Evolutionary conservation across 192 early-diverging fungal species (phyloP).

Genomic region (Rhizophagus prolifer): DNA sequence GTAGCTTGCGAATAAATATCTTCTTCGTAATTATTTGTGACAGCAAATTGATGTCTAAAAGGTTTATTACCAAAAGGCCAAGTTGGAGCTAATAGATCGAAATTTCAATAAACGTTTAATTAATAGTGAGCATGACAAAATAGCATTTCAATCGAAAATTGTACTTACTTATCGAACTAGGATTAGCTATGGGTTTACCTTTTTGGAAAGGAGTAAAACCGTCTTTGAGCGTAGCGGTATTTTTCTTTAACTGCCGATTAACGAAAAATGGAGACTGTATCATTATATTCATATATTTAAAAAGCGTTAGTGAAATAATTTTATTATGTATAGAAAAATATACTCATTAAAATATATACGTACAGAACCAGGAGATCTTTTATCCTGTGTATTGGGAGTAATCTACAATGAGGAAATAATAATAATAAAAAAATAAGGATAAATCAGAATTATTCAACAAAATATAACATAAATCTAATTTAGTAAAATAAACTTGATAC

Average conservation of each 20-base stretch:
- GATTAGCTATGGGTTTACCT: constrained; percentile 35
- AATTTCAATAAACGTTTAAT: background rate
- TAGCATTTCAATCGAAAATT: background rate
- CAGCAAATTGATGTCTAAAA: constrained; percentile 53
- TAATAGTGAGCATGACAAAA: background rate
- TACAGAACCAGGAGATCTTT: constrained; percentile 27
- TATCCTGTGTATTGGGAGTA: constrained; percentile 18
- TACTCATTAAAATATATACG: background rate
- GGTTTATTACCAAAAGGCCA: constrained; percentile 57
- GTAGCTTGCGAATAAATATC: constrained; percentile 46
- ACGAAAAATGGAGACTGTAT: constrained; percentile 35
- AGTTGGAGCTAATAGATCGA: constrained; percentile 39
- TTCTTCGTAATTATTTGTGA: constrained; percentile 50
- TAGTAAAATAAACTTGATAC: constrained; percentile 19
- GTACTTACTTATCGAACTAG: constrained; percentile 43
- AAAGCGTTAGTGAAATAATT: background rate
- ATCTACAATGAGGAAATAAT: constrained; percentile 23
- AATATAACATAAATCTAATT: background rate
- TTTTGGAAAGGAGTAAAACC: constrained; percentile 50
- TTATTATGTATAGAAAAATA: background rate
- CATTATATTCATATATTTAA: background rate
- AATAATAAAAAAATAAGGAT: constrained; percentile 33
- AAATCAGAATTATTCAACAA: constrained; percentile 8
- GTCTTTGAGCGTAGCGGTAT: constrained; percentile 33
- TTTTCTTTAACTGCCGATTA: constrained; percentile 35